Base-by-base conservation (phyloP, 2,329 filamentous ascomycete species). In the Periconia sp. region DNA sequence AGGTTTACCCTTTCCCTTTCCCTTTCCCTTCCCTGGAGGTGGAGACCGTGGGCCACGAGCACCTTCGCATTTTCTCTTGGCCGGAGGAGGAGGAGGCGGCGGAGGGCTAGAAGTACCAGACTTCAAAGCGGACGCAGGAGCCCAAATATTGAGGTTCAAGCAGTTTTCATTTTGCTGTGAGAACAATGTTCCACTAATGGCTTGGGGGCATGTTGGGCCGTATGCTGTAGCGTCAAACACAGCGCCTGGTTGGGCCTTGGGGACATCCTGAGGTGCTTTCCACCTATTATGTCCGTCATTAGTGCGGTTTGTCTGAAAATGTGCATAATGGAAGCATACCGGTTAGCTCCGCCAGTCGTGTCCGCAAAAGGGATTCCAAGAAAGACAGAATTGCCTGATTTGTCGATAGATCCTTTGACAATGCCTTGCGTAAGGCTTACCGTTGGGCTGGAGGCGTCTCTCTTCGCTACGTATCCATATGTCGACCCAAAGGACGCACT, bases 71-170 rank as follows among this genome's bases (percentile, higher is more conserved):
- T n/a, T n/a, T n/a, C n/a, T n/a, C n/a, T n/a, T n/a, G n/a, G n/a
- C n/a, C n/a, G n/a, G n/a, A n/a, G n/a, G n/a, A n/a, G n/a, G n/a
- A n/a, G n/a, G n/a, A n/a, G n/a, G n/a, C n/a, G n/a, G n/a, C n/a
- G n/a, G n/a, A n/a, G n/a, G n/a, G n/a, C n/a, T n/a, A 5, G 33
- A 11, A 11, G 6, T n/a, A 37, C 15, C 13, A 11, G 33, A 13
- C 6, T 13, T 13, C 33, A n/a, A 11, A 37, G 33, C 33, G 33
- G 33, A 41, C n/a, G 58, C 50, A 6, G 63, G 63, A 15, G 48
- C 61, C 63, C 63, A 65, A 7, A 65, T 53, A 44, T 65, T 65
- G 6, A 78, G 64, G 55, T 74, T 77, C 60, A 78, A 55, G 47
- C 76, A 78, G 33, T 78, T 73, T 41, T 65, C 63, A 30, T 50